Base-by-base conservation (phyloP, 1,284 basidiomycete species). In the Leccinum subrobustum region DNA sequence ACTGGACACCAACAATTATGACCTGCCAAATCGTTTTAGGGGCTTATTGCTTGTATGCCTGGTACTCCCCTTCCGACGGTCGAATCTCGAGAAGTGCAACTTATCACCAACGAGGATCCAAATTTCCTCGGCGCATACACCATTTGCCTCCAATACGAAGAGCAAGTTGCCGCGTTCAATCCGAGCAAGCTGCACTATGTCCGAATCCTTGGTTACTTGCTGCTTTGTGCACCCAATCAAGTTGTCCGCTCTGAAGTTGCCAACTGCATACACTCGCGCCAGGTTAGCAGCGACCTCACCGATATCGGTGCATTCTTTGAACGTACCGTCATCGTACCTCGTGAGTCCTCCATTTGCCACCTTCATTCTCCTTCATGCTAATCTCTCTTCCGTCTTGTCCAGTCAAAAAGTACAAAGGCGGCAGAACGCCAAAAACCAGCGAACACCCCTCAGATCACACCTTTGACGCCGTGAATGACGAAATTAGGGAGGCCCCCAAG, bases 281-380 rank as follows among this genome's bases (percentile, higher is more conserved):
- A 37, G 27, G n/a, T 42, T 2, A 18, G 18, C 9, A 37, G 18
- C 2, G 20, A 47, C 9, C 54, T 56, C 20, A 4, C 12, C 3
- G 29, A 50, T 29, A 0, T 64, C 7, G 53, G 62, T 29, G 48
- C 8, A 51, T 47, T 57, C 47, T 37, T 64, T 48, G 62, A 63
- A 48, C 35, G 23, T 25, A 2, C 31, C 8, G 14, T 64, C 33
- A 56, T 57, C 16, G 4, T 29, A 27, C 7, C 27, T 51, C 18
- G 50, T 51, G 50, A 51, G 27, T 6, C 16, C 33, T 51, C 27
- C 31, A 33, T 33, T 33, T 11, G 11, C 31, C 31, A 33, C 27
- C 6, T 29, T 20, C 27, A 4, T 5, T 11, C 27, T 29, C 6
- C 25, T 5, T 3, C 27, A n/a, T 51, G 6, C 50, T 29, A 23